Conservation (phyloP, 1,284 basidiomycete genomes). For the Neonothopanus nambi region DNA sequence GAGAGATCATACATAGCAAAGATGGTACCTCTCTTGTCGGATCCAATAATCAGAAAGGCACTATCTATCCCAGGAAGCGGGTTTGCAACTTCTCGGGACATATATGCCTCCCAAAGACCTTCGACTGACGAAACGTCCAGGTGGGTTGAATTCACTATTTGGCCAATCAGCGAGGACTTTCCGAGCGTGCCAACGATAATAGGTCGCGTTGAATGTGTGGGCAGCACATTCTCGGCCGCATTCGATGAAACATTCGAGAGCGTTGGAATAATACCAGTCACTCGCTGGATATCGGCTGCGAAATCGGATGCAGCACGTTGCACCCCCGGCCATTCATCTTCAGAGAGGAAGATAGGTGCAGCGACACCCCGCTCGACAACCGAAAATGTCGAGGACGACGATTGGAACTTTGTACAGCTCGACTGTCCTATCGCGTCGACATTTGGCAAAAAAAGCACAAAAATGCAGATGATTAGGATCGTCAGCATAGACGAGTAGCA, state of each 20-base stretch:
- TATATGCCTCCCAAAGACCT: conserved; percentile 67
- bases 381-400: conserved; percentile 32
- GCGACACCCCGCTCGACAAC: conserved; percentile 46
- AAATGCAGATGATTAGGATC: background rate
- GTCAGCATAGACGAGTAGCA: background rate
- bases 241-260: conserved; percentile 47
- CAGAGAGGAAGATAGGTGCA: conserved; percentile 50
- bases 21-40: conserved; percentile 68
- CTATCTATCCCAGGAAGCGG: conserved; percentile 57
- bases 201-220: conserved; percentile 30
- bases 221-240: conserved; percentile 11
- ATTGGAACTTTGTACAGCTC: conserved; percentile 38
- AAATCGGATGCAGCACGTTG: conserved; percentile 64
- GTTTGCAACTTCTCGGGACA: conserved; percentile 51
- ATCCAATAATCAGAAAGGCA: conserved; percentile 67
- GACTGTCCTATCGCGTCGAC: conserved; percentile 38
- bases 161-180: conserved; percentile 57
- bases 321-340: conserved; percentile 65
- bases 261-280: conserved; percentile 52
- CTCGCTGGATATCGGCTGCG: conserved; percentile 58
- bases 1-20: conserved; percentile 71
- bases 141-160: conserved; percentile 51
- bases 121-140: conserved; percentile 57
- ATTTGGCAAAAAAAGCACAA: background rate
- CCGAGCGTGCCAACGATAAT: conserved; percentile 71